These are phyloP conservation scores for Cephalotrichum gorgonifer DNA, from an alignment of 2,329 filamentous ascomycete species.

Conservation along the genomic window DNA sequence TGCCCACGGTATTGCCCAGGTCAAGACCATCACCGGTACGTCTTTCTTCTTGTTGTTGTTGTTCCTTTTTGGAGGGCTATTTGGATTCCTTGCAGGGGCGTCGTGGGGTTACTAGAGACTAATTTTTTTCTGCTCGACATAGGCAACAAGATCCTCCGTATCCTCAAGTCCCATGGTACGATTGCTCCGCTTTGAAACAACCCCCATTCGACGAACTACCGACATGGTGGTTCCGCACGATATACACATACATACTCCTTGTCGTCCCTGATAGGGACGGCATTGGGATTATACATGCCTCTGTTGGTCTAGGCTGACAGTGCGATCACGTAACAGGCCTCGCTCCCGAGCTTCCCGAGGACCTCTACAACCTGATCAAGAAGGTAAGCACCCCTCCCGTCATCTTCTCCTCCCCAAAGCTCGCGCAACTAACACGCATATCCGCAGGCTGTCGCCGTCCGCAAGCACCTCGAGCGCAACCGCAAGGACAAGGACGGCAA, in stretches of 20 bases:
- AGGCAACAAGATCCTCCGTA: conserved; percentile 99
- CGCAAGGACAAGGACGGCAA: conserved; percentile 99
- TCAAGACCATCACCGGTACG: conserved; percentile 94
- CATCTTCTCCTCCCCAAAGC: conserved; percentile 11
- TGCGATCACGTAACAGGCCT: conserved; percentile 82
- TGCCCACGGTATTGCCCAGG: conserved; percentile 95
- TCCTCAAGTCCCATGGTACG: conserved; percentile 96
- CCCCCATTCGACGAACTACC: background rate
- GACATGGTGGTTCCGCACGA: conserved; percentile 18
- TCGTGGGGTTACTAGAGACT: background rate
- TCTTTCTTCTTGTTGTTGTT: conserved; percentile 10
- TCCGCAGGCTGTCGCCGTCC: conserved; percentile 80
- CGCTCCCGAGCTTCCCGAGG: conserved; percentile 96
- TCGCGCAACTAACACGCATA: conserved; percentile 9
- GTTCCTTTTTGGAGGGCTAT: too few species aligned
- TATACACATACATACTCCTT: conserved; percentile 2
- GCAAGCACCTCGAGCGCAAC: conserved; percentile 99
- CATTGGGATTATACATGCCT: conserved; percentile 43
- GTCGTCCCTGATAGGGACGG: background rate
- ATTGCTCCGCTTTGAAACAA: conserved; percentile 26
- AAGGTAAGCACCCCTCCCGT: conserved; percentile 51
- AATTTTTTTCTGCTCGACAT: conserved; percentile 8
- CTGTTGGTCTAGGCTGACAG: conserved; percentile 89
- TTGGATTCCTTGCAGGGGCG: too few species aligned
- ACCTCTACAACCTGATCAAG: conserved; percentile 99